phyloP scores from a whole-genome alignment of 169 alveolate species.

The Amoebophrya sp. region DNA sequence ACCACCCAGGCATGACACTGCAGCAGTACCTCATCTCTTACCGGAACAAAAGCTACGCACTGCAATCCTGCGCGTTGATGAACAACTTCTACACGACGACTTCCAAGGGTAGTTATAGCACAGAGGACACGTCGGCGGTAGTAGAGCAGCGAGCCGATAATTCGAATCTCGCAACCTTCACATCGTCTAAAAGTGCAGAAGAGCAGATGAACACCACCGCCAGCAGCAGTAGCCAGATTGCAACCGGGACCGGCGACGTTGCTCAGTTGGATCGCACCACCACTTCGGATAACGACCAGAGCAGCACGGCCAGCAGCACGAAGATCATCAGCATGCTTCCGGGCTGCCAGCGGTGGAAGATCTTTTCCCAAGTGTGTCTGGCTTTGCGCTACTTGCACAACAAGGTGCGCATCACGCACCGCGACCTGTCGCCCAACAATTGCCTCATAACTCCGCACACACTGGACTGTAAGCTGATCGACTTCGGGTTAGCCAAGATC shows the following conservation, averaged over 20 bases:
- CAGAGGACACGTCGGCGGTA: no score
- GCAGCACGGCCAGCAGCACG: neutral
- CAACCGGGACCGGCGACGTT: no score
- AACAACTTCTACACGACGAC: no score
- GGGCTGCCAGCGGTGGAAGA: neutral
- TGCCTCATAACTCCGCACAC: neutral
- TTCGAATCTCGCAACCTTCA: no score
- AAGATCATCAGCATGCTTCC: neutral
- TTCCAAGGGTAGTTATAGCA: no score
- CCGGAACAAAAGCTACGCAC: neutral
- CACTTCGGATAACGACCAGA: no score
- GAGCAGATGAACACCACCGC: no score
- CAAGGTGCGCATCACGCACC: conserved; percentile 21
- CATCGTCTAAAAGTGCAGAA: no score
- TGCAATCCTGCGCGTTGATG: no score
- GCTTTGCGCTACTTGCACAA: conserved; percentile 28
- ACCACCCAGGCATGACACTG: neutral
- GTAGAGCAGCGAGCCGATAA: no score
- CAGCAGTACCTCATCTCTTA: neutral
- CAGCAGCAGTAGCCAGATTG: no score
- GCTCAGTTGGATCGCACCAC: no score
- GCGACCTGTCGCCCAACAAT: conserved; percentile 32
- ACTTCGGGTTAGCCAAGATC: neutral
- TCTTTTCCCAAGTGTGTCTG: conserved; percentile 2
- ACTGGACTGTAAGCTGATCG: neutral